Base-by-base conservation (phyloP, 116 monocot species). In the Dioscorea cayenensis region DNA sequence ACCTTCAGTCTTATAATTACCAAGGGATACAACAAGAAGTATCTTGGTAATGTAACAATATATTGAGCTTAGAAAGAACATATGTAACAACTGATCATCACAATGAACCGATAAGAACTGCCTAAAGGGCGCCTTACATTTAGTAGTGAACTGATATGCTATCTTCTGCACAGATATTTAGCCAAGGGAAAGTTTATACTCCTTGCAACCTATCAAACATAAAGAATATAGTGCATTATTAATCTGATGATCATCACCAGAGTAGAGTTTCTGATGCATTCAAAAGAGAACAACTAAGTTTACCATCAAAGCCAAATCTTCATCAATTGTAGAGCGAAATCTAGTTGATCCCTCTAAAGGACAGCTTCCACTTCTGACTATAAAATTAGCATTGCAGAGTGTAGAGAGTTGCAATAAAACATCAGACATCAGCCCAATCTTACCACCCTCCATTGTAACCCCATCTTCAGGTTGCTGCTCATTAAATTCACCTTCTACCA, bases 321-420 rank as follows among this genome's bases (percentile, higher is more conserved):
- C 94, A 70, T 93, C 85, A 36, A 94, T 72, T 11, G 72, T 85
- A 52, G 83, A 99, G 8, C 89, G 84, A 64, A 93, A 94, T 75
- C 99, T 86, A 51, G 76, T 80, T 7, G 91, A 90, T 20, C 90
- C 90, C 59, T 99, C 94, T 66, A 99, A 73, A 43, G 86, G 91
- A 64, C 85, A 99, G 71, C 83, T 85, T 36, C 83, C 73, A 63
- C 83, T 81, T 80, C 86, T 99, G 64, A 71, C 68, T 50, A 99
- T 69, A 73, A 90, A 91, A 77, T 91, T 94, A 29, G 94, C 87
- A 83, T 91, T 89, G 87, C 90, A 99, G 19, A 99, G 84, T 63
- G 91, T 85, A 67, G 94, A 90, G 58, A 99, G 65, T 69, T 99
- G 94, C 77, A 94, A 69, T 36, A 94, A 64, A 68, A 85, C 91